These are phyloP conservation scores for Rutstroemia sydowiana DNA, from an alignment of 2,329 filamentous ascomycete species.

Conservation along the genomic window DNA sequence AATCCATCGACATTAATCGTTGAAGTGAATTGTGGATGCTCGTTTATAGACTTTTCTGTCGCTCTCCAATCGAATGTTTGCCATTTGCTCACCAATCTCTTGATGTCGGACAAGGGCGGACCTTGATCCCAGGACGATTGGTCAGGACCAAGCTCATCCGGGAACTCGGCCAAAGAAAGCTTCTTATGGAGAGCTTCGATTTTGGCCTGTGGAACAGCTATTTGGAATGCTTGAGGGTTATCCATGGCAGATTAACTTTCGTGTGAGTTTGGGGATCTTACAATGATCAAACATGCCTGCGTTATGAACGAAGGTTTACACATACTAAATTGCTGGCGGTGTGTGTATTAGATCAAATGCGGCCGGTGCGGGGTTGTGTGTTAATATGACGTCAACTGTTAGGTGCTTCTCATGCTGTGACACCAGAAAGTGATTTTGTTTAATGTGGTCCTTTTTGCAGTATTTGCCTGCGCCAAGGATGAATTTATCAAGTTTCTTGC, in stretches of 20 bases:
- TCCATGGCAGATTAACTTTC: background rate
- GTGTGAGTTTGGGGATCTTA: background rate
- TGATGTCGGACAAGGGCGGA: background rate
- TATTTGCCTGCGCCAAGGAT: too few species aligned
- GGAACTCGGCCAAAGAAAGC: background rate
- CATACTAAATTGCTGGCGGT: too few species aligned
- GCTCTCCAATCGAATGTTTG: background rate
- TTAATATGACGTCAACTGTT: too few species aligned
- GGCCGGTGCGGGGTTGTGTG: too few species aligned
- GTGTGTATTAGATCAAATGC: too few species aligned
- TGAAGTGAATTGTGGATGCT: constrained; percentile 25
- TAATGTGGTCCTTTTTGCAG: too few species aligned
- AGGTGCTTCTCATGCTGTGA: too few species aligned
- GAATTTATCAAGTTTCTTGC: too few species aligned
- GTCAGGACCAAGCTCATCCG: background rate
- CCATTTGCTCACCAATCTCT: background rate
- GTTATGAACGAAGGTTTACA: too few species aligned
- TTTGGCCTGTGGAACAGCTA: background rate
- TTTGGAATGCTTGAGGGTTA: background rate
- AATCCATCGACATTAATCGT: constrained; percentile 49
- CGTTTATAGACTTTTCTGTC: constrained; percentile 18
- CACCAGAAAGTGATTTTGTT: too few species aligned
- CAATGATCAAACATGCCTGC: too few species aligned
- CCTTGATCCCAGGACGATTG: background rate
- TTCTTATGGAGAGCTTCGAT: background rate